phyloP scores from a whole-genome alignment of 306 rosid genomes.

The Sindora glabra region DNA sequence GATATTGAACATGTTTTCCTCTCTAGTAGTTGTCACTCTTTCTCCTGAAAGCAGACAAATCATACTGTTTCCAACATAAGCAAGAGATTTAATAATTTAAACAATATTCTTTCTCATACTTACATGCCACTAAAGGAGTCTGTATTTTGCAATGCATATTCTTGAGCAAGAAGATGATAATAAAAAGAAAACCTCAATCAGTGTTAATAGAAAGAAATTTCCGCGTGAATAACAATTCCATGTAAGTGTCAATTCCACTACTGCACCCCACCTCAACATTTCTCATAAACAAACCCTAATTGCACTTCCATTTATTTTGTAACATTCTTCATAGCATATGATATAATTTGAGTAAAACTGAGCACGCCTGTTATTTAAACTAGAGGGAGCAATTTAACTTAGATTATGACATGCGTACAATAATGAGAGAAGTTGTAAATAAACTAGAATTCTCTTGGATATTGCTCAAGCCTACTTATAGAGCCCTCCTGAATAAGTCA shows the following conservation, averaged over 20 bases:
- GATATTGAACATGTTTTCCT: conserved; percentile 25
- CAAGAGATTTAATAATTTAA: not conserved
- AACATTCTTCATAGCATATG: too few relatives aligned
- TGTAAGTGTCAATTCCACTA: conserved; percentile 30
- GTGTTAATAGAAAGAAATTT: not conserved
- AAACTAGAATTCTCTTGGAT: too few relatives aligned
- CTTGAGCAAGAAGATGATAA: not conserved
- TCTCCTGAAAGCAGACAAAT: conserved; percentile 31
- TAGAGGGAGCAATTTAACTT: too few relatives aligned
- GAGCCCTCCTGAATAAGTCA: conserved; percentile 19
- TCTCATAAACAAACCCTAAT: too few relatives aligned
- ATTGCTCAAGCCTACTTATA: conserved; percentile 43
- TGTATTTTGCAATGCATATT: not conserved
- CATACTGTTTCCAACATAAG: conserved; percentile 16
- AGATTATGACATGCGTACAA: too few relatives aligned
- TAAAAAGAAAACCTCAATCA: not conserved
- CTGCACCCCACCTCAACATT: too few relatives aligned
- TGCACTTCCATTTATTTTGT: too few relatives aligned
- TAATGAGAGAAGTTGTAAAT: too few relatives aligned
- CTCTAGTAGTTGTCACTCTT: conserved; percentile 23
- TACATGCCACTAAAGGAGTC: not conserved
- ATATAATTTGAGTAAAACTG: too few relatives aligned
- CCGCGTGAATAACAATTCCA: conserved; percentile 1
- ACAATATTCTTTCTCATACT: not conserved
- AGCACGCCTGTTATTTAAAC: too few relatives aligned